phyloP scores from a whole-genome alignment of 352 stramenopile species.

The Globisporangium heterothallicum region DNA sequence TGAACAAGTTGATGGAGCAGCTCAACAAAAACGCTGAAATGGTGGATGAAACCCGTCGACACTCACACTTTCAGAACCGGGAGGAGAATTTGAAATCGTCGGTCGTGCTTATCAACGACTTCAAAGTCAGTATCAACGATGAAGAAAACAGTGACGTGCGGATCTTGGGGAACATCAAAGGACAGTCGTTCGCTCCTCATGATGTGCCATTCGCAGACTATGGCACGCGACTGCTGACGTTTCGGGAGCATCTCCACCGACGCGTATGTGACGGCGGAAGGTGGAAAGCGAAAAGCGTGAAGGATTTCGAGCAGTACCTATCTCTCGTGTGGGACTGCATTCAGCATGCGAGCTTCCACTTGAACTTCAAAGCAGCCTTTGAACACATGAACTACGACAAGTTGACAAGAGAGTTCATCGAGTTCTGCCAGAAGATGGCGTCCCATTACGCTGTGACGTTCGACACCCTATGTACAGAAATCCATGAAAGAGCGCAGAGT shows the following conservation, averaged over 20 bases:
- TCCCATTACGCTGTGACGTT: neutral
- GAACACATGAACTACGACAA: neutral
- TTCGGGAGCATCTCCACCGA: neutral
- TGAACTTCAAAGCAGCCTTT: neutral
- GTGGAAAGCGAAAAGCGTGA: neutral
- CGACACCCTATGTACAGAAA: neutral
- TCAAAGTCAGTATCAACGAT: neutral
- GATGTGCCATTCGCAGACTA: neutral
- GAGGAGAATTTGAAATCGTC: no score
- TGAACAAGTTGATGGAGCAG: neutral
- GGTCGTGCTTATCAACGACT: neutral
- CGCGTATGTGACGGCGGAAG: neutral
- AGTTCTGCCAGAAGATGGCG: neutral
- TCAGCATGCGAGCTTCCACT: neutral
- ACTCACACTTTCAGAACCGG: neutral
- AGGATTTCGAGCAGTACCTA: neutral
- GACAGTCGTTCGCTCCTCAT: neutral
- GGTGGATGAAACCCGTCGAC: neutral
- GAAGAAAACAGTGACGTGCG: neutral
- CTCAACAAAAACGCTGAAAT: neutral
- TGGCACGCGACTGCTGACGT: neutral
- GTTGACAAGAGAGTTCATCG: neutral
- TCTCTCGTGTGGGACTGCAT: neutral
- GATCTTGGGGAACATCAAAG: neutral
- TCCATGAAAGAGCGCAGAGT: no score